phyloP scores from a whole-genome alignment of 2,329 filamentous ascomycete species.

The Talaromyces sp. region DNA sequence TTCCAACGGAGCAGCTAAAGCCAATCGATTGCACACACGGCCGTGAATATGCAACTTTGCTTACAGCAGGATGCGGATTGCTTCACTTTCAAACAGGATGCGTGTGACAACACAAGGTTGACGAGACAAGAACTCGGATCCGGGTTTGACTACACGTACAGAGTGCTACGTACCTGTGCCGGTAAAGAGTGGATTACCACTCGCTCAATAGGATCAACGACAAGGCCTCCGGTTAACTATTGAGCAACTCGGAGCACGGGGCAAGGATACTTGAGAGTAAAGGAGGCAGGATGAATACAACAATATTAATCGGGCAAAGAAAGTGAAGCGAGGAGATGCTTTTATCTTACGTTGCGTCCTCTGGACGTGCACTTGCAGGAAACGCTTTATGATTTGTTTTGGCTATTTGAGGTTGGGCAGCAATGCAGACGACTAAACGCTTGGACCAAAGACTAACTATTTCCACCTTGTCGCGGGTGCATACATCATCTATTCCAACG shows the following conservation, averaged over 20 bases:
- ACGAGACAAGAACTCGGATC: not conserved
- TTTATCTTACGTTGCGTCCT: not conserved
- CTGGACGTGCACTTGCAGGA: not conserved
- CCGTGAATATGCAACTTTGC: conserved; percentile 10
- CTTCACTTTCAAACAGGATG: conserved; percentile 4
- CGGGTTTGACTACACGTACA: not conserved
- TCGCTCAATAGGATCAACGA: not conserved
- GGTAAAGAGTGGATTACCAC: not conserved
- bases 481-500: not conserved
- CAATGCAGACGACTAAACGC: conserved; percentile 18
- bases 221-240: not conserved
- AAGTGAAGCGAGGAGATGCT: not conserved
- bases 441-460: conserved; percentile 4
- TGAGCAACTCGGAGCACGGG: not conserved
- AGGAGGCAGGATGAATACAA: not conserved
- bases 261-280: not conserved
- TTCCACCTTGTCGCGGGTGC: not conserved
- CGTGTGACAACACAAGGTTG: not conserved
- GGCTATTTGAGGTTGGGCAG: conserved; percentile 15
- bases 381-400: not conserved
- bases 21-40: conserved; percentile 15
- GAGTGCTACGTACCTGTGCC: not conserved
- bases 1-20: not conserved
- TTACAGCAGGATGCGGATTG: conserved; percentile 3
- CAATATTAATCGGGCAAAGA: not conserved